Evolutionary conservation across 176 grass and related monocot genomes (phyloP), one percentile per base, ranked within the genome.

Genomic region (Triticum dicoccoides): DNA sequence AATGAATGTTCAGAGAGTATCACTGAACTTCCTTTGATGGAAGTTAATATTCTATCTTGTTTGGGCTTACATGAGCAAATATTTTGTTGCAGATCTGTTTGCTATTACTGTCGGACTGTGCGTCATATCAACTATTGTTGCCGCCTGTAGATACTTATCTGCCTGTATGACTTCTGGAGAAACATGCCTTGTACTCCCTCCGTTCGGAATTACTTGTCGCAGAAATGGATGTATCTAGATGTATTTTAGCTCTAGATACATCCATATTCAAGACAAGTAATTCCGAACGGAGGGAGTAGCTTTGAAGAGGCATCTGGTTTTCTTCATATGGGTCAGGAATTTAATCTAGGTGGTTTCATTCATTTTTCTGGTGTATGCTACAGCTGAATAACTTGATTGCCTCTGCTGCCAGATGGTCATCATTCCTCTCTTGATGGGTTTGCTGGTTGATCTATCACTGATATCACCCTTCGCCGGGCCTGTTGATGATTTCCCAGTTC

Each of bases 71-170:
- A 17, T 73, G n/a, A 52, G 44, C 33, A 8, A 67, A 56, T 84
- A 18, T 82, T 69, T 73, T 79, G 30, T 5, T 30, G 79, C 73
- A 92, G 91, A 87, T 92, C 8, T 92, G 25, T 89, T 83, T 69
- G 84, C 87, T 80, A 80, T 69, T 79, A 9, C 63, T 76, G 17
- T 87, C 32, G 84, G 79, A 77, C 78, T 87, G 44, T 90, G 76
- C 44, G 56, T 68, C 30, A 68, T 68, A 35, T 68, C 65, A 68
- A 35, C 65, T 35, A 35, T 68, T 68, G 18, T 20, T 68, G 30
- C 65, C 13, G 30, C 27, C 15, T 30, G 30, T 65, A 65, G 24
- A 65, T 24, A 65, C 13, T 29, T 11, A 29, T 65, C 27, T 65
- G 62, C 62, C 10, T 68, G 65, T 30, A 35, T 68, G 14, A 34